phyloP scores from a whole-genome alignment of 306 rosid genomes.

The Inga oerstediana region DNA sequence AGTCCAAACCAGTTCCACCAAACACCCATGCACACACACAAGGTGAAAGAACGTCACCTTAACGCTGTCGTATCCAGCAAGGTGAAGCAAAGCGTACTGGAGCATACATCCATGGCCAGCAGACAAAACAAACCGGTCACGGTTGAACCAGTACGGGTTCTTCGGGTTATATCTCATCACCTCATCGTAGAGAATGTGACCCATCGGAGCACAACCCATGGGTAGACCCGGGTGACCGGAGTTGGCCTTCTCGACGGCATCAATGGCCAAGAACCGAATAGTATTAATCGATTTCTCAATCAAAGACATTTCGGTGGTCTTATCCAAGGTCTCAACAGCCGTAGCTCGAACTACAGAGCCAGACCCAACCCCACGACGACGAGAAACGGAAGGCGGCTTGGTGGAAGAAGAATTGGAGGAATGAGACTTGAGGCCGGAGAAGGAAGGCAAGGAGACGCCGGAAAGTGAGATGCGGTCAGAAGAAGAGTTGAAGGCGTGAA shows the following conservation, averaged over 20 bases:
- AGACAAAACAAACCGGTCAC: constrained; percentile 86
- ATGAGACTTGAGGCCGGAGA: constrained; percentile 73
- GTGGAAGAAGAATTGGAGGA: constrained; percentile 34
- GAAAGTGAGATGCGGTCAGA: constrained; percentile 70
- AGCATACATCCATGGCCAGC: constrained; percentile 99
- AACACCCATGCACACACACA: background rate
- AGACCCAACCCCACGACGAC: constrained; percentile 32
- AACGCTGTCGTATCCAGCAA: constrained; percentile 59
- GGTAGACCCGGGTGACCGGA: constrained; percentile 99
- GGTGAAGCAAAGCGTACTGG: constrained; percentile 82
- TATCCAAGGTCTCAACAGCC: constrained; percentile 75
- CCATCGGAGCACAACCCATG: constrained; percentile 99
- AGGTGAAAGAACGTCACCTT: constrained; percentile 36
- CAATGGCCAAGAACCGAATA: constrained; percentile 84
- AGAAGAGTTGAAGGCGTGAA: constrained; percentile 56
- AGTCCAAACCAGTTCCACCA: background rate
- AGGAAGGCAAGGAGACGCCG: constrained; percentile 61
- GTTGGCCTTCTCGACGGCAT: constrained; percentile 96
- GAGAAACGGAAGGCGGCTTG: background rate
- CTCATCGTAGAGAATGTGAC: constrained; percentile 92
- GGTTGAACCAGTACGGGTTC: constrained; percentile 91
- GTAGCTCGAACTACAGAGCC: constrained; percentile 53
- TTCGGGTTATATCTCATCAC: constrained; percentile 93
- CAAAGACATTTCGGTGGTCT: constrained; percentile 73
- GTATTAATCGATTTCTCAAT: constrained; percentile 92